Base-by-base conservation (phyloP, 2,329 filamentous ascomycete genomes). In the Lasiodiplodia sp. region DNA sequence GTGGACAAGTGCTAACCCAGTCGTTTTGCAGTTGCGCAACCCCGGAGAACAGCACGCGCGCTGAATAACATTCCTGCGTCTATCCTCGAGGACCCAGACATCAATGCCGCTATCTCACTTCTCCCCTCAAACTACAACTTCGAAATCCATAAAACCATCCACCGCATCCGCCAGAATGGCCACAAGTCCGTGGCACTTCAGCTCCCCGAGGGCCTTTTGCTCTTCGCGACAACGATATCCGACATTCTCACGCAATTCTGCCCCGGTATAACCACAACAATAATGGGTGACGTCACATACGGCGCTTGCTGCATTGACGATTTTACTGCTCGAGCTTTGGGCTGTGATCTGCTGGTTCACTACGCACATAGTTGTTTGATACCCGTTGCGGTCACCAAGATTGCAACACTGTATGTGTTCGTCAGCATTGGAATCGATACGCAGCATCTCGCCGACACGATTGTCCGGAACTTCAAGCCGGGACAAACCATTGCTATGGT, bases 231-330 rank as follows among this genome's bases (percentile, higher is more conserved):
- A 31, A 99, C 96, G 44, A 95, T 99, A 73, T 97, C 96, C 3
- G 96, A 99, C 78, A 98, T 99, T 74, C 85, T 99, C 58, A 93
- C 92, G 0, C 92, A 94, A 77, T 99, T 99, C 83, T 99, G 96
- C 76, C 91, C 93, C 0, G 94, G 92, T 1, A 91, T 92, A 51
- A 93, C 96, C 78, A 98, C 95, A 2, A 85, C 98, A 66, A 99
- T 99, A 79, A 99, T 99, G 96, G 96, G 96, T 70, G 96, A 99
- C 78, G 96, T 99, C 53, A 99, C 96, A 0, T 99, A 99, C 79
- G 96, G 96, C 71, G 96, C 96, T 25, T 99, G 96, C 84, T 99
- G 96, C 78, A 97, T 99, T 74, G 96, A 99, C 79, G 96, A 99
- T 82, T 99, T 96, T 82, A 99, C 96, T 0, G 96, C 96, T 1